phyloP scores from a whole-genome alignment of 1,284 basidiomycete genomes.

The Phylloporus sp. region DNA sequence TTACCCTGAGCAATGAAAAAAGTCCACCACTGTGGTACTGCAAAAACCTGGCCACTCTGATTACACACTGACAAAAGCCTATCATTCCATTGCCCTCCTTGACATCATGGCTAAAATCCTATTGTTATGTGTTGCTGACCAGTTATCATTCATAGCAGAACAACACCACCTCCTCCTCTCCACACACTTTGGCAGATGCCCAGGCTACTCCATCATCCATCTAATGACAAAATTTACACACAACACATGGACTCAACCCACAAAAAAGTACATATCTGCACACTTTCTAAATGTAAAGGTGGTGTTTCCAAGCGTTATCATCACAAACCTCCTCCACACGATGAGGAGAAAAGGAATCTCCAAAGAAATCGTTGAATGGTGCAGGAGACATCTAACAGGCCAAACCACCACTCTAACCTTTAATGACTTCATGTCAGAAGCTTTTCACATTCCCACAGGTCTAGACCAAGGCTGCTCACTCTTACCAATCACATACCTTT shows the following conservation, averaged over 20 bases:
- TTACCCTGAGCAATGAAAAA: not conserved
- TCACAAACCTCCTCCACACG: too few species aligned
- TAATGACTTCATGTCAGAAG: not conserved
- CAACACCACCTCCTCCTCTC: not conserved
- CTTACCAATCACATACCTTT: not conserved
- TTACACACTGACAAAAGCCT: not conserved
- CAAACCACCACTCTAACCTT: not conserved
- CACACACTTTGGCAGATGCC: slow-evolving; percentile 33
- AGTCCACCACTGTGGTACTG: not conserved
- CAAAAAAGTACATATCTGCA: not conserved
- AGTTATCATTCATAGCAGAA: not conserved
- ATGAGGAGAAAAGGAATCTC: too few species aligned
- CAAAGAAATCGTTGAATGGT: not conserved
- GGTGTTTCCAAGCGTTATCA: not conserved
- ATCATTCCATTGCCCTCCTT: not conserved
- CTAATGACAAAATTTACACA: slow-evolving; percentile 5
- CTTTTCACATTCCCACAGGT: not conserved
- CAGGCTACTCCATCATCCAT: slow-evolving; percentile 30
- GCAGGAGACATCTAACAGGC: not conserved
- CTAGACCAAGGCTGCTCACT: not conserved
- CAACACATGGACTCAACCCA: not conserved
- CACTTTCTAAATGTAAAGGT: not conserved
- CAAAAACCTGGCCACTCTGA: not conserved
- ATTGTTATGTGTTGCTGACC: not conserved
- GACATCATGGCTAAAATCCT: not conserved